Evolutionary conservation across 495 filamentous ascomycete genomes (phyloP).

Genomic region (Xylaria sp.): DNA sequence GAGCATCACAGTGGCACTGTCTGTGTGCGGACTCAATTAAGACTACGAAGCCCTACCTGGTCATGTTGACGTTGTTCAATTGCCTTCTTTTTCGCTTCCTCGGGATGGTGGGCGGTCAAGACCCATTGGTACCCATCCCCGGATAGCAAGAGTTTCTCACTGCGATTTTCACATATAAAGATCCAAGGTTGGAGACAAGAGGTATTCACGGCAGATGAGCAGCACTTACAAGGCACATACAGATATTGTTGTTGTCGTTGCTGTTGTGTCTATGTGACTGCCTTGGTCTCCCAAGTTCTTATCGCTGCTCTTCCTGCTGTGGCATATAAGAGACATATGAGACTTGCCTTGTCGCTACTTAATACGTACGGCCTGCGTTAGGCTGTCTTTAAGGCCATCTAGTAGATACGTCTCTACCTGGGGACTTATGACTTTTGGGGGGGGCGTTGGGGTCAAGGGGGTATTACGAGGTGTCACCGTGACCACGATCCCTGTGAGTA

Average conservation of each 20-base stretch:
- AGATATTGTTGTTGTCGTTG: slow-evolving; percentile 11
- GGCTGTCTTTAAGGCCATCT: neutral
- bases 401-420: slow-evolving; percentile 5
- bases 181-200: neutral
- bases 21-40: neutral
- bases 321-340: slow-evolving; percentile 4
- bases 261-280: slow-evolving; percentile 22
- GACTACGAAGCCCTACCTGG: slow-evolving; percentile 4
- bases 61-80: neutral
- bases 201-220: slow-evolving; percentile 1
- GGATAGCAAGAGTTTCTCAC: neutral
- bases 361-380: neutral
- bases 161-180: slow-evolving; percentile 4
- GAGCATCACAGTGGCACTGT: neutral
- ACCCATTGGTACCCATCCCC: neutral
- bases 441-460: neutral
- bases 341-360: slow-evolving; percentile 13
- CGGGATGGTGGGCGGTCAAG: neutral
- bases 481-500: slow-evolving; percentile 9
- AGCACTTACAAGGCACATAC: slow-evolving; percentile 19
- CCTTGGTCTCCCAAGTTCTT: slow-evolving; percentile 5
- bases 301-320: slow-evolving; percentile 7
- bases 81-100: neutral
- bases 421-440: neutral
- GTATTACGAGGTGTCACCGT: neutral